Conservation (phyloP, 129 eudicot genomes). For the Tanacetum coccineum region DNA sequence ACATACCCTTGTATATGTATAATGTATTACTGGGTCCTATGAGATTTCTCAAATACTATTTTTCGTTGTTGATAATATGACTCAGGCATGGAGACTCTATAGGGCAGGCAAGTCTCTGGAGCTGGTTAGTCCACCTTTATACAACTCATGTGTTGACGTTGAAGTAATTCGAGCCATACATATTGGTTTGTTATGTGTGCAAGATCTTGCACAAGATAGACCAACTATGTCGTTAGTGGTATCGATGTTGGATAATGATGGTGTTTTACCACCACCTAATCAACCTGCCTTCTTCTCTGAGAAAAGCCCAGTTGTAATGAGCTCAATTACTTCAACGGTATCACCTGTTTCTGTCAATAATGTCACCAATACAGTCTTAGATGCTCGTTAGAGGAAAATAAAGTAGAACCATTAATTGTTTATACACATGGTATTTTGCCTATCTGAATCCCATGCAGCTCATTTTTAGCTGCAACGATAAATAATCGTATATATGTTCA, state of each 20-base stretch:
- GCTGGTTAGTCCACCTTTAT: slow-evolving; percentile 13
- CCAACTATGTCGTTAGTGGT: slow-evolving; percentile 30
- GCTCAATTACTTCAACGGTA: not conserved
- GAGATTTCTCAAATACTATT: not conserved
- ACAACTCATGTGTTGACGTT: slow-evolving; percentile 2
- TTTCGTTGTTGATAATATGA: slow-evolving; percentile 11
- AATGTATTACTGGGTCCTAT: too few relatives aligned
- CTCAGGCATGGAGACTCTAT: slow-evolving; percentile 28
- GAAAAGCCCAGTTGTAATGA: not conserved
- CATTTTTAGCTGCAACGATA: too few relatives aligned
- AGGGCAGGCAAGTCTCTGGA: slow-evolving; percentile 9
- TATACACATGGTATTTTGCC: too few relatives aligned
- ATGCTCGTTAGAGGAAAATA: slow-evolving; percentile 13
- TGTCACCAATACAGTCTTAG: slow-evolving; percentile 24
- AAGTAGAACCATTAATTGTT: not conserved
- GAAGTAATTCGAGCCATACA: slow-evolving; percentile 21
- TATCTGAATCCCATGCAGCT: too few relatives aligned
- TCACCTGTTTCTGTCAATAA: slow-evolving; percentile 5
- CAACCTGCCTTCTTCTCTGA: slow-evolving; percentile 21
- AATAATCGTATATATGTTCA: too few relatives aligned
- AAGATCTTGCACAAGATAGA: slow-evolving; percentile 25
- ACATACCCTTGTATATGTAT: not conserved
- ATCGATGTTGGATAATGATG: slow-evolving; percentile 18
- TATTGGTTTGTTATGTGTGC: slow-evolving; percentile 27
- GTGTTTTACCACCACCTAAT: slow-evolving; percentile 14